Conservation (phyloP, 2,329 filamentous ascomycete species). For the Cladosporium sp. region DNA sequence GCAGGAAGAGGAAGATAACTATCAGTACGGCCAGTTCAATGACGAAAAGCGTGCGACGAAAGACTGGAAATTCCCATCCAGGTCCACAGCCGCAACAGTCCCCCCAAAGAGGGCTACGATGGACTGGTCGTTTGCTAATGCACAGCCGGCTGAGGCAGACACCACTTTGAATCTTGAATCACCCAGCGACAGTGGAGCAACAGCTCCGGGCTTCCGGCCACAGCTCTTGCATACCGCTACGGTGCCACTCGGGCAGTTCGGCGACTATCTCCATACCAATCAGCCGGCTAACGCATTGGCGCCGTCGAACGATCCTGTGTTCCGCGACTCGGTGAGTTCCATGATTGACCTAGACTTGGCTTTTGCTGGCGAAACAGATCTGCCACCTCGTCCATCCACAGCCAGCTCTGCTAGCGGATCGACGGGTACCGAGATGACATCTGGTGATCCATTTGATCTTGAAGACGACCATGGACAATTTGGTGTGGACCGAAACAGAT, state of each 20-base stretch:
- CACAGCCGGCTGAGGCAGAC: conserved; percentile 31
- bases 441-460: conserved; percentile 52
- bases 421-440: conserved; percentile 42
- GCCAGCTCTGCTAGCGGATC: conserved; percentile 40
- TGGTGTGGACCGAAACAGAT: conserved; percentile 34
- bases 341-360: conserved; percentile 50
- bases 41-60: conserved; percentile 46
- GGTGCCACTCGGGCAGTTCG: conserved; percentile 40
- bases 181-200: conserved; percentile 26
- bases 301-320: conserved; percentile 26
- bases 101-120: conserved; percentile 46
- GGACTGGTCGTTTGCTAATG: conserved; percentile 51
- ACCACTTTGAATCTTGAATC: conserved; percentile 34
- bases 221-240: conserved; percentile 44
- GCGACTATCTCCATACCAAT: conserved; percentile 39
- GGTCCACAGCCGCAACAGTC: conserved; percentile 35
- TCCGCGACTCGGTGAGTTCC: conserved; percentile 40
- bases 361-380: conserved; percentile 38
- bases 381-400: conserved; percentile 43
- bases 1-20: conserved; percentile 43
- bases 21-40: conserved; percentile 34
- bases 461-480: conserved; percentile 42
- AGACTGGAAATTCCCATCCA: conserved; percentile 57
- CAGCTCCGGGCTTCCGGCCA: conserved; percentile 41
- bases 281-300: conserved; percentile 19